Evolutionary conservation across 2,329 filamentous ascomycete species (phyloP).

Genomic region (Microcyclospora pomicola): DNA sequence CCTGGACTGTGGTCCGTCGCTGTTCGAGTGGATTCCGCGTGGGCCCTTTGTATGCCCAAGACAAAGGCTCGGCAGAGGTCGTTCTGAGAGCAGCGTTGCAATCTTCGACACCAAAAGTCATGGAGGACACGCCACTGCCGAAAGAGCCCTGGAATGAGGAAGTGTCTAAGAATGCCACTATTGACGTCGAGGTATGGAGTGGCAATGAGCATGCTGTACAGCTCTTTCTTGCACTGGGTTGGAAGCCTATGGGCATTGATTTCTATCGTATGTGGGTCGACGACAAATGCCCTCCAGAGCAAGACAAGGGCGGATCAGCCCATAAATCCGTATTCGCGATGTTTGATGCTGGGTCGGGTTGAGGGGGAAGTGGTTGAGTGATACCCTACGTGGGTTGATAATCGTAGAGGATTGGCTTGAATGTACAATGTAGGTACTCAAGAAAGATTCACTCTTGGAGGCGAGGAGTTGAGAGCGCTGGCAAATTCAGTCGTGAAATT

Average conservation of each 20-base stretch:
- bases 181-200: constrained; percentile 24
- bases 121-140: constrained; percentile 1
- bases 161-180: constrained; percentile 7
- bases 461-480: too few relatives aligned
- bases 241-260: constrained; percentile 17
- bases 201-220: constrained; percentile 17
- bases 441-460: too few relatives aligned
- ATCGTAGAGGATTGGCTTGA: too few relatives aligned
- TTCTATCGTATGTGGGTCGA: constrained; percentile 28
- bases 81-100: constrained; percentile 18
- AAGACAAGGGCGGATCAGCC: constrained; percentile 19
- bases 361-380: too few relatives aligned
- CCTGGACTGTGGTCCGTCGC: constrained; percentile 21
- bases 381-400: not conserved
- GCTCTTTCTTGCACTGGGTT: constrained; percentile 23
- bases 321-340: constrained; percentile 22
- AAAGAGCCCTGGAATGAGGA: constrained; percentile 9
- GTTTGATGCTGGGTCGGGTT: constrained; percentile 21
- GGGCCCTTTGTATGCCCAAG: constrained; percentile 25
- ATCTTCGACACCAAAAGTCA: constrained; percentile 8
- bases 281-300: constrained; percentile 19
- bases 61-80: constrained; percentile 12
- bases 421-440: too few relatives aligned
- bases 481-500: too few relatives aligned
- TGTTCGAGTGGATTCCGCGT: constrained; percentile 22